phyloP scores from a whole-genome alignment of 1,284 basidiomycete species.

The Coniferiporia sulphurascens region DNA sequence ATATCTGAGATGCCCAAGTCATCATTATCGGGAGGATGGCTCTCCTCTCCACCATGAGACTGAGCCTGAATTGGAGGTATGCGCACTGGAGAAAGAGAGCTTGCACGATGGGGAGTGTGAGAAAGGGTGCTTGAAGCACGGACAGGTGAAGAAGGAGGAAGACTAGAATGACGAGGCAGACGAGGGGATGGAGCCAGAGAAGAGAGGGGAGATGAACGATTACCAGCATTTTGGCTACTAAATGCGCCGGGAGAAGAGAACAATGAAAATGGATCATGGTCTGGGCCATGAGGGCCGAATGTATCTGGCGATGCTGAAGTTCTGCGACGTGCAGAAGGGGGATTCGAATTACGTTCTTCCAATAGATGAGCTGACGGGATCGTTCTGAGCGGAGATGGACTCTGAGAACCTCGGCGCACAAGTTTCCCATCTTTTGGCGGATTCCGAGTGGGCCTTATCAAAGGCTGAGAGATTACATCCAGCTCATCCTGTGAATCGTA shows the following conservation, averaged over 20 bases:
- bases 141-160: constrained; percentile 19
- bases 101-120: background rate
- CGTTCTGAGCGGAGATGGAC: background rate
- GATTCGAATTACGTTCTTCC: background rate
- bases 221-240: background rate
- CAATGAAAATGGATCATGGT: background rate
- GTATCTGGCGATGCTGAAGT: background rate
- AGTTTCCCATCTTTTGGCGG: background rate
- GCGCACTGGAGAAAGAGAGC: constrained; percentile 6
- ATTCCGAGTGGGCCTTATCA: background rate
- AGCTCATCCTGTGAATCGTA: constrained; percentile 9
- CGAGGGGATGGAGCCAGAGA: background rate
- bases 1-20: background rate
- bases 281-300: background rate
- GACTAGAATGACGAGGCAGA: background rate
- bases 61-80: background rate
- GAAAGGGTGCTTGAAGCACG: background rate
- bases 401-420: background rate
- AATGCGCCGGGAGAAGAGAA: background rate
- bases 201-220: constrained; percentile 7
- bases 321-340: background rate
- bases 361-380: background rate
- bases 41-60: background rate
- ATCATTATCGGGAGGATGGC: background rate
- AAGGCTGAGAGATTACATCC: constrained; percentile 10